phyloP scores from a whole-genome alignment of 148 eudicot genomes.

The Bassia scoparia region DNA sequence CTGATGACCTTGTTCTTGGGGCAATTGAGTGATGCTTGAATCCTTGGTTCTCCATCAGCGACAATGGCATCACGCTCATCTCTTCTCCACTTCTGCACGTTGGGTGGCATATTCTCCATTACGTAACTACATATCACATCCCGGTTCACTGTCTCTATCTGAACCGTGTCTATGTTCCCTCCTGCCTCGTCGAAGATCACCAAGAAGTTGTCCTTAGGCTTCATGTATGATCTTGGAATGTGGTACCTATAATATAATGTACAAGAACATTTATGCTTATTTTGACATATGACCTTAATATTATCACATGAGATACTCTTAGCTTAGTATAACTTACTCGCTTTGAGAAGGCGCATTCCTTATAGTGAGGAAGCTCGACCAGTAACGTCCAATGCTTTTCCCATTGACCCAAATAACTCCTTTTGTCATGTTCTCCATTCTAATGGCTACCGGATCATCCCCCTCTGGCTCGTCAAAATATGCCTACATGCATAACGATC shows the following conservation, averaged over 20 bases:
- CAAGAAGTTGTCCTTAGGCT: constrained; percentile 59
- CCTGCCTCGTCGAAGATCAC: constrained; percentile 78
- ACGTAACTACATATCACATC: constrained; percentile 59
- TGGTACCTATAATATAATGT: constrained; percentile 52
- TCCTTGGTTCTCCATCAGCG: constrained; percentile 16
- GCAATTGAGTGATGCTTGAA: constrained; percentile 47
- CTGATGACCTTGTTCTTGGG: constrained; percentile 41
- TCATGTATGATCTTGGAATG: constrained; percentile 69
- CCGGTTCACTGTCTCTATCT: constrained; percentile 49
- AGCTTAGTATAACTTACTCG: constrained; percentile 47
- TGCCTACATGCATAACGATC: constrained; percentile 36
- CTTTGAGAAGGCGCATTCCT: constrained; percentile 59
- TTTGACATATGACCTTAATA: too few relatives aligned
- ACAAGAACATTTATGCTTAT: too few relatives aligned
- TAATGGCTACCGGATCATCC: constrained; percentile 53
- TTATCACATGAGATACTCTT: background rate
- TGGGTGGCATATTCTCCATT: constrained; percentile 47
- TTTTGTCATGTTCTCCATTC: constrained; percentile 59
- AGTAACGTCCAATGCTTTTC: constrained; percentile 68
- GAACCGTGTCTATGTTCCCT: constrained; percentile 50
- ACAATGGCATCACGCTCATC: constrained; percentile 23
- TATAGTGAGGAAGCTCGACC: constrained; percentile 56
- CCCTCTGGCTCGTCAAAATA: constrained; percentile 82
- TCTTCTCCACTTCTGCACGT: constrained; percentile 45
- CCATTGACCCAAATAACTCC: constrained; percentile 85